These are phyloP conservation scores for Ajuga chamaepitys DNA, from an alignment of 257 asterid genomes.

Conservation along the genomic window DNA sequence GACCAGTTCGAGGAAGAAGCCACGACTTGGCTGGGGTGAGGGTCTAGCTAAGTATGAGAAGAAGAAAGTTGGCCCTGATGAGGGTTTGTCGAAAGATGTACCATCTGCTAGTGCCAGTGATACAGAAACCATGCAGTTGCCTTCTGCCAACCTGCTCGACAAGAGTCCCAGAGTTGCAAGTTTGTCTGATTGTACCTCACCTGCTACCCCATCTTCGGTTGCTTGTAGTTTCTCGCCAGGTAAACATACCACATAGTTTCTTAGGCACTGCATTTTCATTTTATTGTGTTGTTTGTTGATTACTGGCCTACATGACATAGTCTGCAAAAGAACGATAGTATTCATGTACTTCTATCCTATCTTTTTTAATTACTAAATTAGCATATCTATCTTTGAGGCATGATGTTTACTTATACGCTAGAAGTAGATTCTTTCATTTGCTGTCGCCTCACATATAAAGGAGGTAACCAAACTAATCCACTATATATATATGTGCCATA, in stretches of 20 bases:
- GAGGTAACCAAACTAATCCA: background rate
- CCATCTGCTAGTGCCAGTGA: slow-evolving; percentile 25
- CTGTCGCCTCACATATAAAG: background rate
- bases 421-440: background rate
- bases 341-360: background rate
- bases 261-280: background rate
- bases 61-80: slow-evolving; percentile 83
- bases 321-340: background rate
- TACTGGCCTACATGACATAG: background rate
- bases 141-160: slow-evolving; percentile 32
- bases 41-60: slow-evolving; percentile 96
- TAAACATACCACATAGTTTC: slow-evolving; percentile 17
- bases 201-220: slow-evolving; percentile 72
- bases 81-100: slow-evolving; percentile 29
- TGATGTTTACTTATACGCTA: background rate
- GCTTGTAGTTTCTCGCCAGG: slow-evolving; percentile 94
- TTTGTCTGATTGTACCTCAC: slow-evolving; percentile 54
- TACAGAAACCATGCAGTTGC: slow-evolving; percentile 35
- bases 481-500: background rate
- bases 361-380: background rate
- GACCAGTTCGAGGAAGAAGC: slow-evolving; percentile 77
- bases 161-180: slow-evolving; percentile 54
- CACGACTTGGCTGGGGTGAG: slow-evolving; percentile 98
- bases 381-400: background rate
- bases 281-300: background rate